Percentiles rank a stretch among this genome's conserved stretches.
Evolutionary conservation across 192 early-diverging fungal genomes (phyloP).

Genomic region (Piromyces sp.): DNA sequence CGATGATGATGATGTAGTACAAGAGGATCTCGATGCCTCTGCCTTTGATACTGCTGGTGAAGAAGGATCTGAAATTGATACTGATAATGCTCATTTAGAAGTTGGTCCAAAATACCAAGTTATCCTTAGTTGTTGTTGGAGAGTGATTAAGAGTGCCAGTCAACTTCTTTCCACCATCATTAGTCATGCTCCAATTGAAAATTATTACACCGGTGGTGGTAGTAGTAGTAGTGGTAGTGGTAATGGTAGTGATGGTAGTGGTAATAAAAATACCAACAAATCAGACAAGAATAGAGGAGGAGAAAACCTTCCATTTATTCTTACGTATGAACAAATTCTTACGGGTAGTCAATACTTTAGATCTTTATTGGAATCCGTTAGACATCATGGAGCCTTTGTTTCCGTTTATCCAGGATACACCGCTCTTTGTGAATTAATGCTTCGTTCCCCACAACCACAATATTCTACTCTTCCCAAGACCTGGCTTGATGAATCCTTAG

Average conservation of each 20-base stretch:
- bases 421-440: conserved; percentile 45
- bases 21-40: conserved; percentile 22
- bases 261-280: conserved; percentile 1
- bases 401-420: conserved; percentile 68
- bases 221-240: background rate
- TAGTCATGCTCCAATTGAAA: conserved; percentile 16
- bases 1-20: conserved; percentile 2
- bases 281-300: background rate
- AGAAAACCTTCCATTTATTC: background rate
- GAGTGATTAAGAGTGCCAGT: conserved; percentile 75
- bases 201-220: conserved; percentile 2
- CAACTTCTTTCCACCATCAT: conserved; percentile 25
- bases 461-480: conserved; percentile 33
- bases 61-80: conserved; percentile 21
- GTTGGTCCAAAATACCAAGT: conserved; percentile 59
- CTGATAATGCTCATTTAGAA: conserved; percentile 10
- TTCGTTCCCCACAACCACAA: conserved; percentile 26
- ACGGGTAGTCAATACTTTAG: background rate
- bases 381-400: conserved; percentile 83
- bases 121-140: conserved; percentile 78
- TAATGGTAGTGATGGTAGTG: conserved; percentile 4
- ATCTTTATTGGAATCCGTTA: conserved; percentile 20
- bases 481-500: conserved; percentile 71
- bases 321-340: background rate
- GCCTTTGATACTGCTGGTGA: conserved; percentile 6